Conservation (phyloP, 306 rosid species). For the Prosopis cineraria region DNA sequence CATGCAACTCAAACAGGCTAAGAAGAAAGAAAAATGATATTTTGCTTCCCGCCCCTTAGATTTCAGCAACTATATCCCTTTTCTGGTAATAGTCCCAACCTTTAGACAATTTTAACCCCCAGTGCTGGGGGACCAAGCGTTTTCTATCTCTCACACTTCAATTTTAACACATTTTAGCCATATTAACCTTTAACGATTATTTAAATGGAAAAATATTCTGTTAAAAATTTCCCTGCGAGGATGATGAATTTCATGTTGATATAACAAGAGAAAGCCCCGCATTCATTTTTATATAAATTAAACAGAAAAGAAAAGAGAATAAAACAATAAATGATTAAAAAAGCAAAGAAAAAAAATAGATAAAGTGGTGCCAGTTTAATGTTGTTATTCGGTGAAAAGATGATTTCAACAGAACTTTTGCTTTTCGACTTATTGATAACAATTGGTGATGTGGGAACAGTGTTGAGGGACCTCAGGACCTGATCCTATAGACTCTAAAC, state of each 20-base stretch:
- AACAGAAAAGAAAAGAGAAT: neutral
- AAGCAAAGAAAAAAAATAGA: neutral
- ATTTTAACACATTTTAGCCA: neutral
- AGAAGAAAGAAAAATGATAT: neutral
- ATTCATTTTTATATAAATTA: neutral
- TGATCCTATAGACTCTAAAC: neutral
- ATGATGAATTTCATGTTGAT: neutral
- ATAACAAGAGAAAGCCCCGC: neutral
- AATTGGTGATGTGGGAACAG: neutral
- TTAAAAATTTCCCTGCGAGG: neutral
- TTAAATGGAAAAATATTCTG: neutral
- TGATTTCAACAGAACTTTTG: neutral
- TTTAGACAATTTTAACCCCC: neutral
- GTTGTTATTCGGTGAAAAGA: neutral
- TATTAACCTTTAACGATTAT: neutral
- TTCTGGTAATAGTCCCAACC: neutral
- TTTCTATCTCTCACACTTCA: neutral
- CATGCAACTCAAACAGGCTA: neutral
- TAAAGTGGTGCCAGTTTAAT: neutral
- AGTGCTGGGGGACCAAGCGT: neutral
- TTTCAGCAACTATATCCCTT: neutral
- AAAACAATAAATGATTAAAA: neutral
- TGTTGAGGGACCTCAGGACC: constrained; percentile 12
- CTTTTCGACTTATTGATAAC: neutral
- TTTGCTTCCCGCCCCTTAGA: neutral